A percentile compares a stretch with the other conserved stretches of the same genome.
Evolutionary conservation across 2,329 filamentous ascomycete species (phyloP).

Genomic region (Penicillium sp.): DNA sequence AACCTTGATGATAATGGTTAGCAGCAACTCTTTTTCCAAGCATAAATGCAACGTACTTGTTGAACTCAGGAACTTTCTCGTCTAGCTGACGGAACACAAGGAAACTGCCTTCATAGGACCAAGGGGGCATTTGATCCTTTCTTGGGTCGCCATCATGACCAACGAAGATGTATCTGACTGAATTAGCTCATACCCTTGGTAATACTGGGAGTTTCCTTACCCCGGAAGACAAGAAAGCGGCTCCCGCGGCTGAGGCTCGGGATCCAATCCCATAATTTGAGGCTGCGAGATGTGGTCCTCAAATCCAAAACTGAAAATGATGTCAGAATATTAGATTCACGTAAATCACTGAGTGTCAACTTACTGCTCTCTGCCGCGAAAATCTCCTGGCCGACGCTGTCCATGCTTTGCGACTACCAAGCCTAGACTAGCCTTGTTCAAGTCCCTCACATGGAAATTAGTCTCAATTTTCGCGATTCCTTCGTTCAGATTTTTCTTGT

Average conservation of each 20-base stretch:
- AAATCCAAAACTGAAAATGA: conserved; percentile 40
- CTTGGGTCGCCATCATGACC: conserved; percentile 37
- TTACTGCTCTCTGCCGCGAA: conserved; percentile 15
- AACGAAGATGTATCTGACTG: conserved; percentile 32
- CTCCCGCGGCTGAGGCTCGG: conserved; percentile 21
- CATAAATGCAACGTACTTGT: conserved; percentile 15
- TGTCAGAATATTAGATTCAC: neutral
- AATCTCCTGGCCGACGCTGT: conserved; percentile 1
- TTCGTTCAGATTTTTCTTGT: conserved; percentile 4
- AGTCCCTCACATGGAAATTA: conserved; percentile 9
- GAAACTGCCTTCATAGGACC: conserved; percentile 48
- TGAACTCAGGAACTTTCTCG: conserved; percentile 47
- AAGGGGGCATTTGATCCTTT: conserved; percentile 30
- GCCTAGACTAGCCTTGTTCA: conserved; percentile 6
- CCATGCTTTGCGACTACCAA: neutral
- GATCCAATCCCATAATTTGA: conserved; percentile 32
- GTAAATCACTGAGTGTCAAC: neutral
- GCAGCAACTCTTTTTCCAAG: neutral
- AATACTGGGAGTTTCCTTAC: neutral
- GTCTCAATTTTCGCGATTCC: conserved; percentile 11
- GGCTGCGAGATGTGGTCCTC: conserved; percentile 46
- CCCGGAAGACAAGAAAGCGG: conserved; percentile 36
- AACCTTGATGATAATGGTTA: neutral
- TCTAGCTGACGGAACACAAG: conserved; percentile 47
- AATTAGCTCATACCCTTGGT: neutral